A percentile compares a stretch with the other conserved stretches of the same genome.
phyloP scores from a whole-genome alignment of 2,329 filamentous ascomycete species.

The Orbilia quercus region DNA sequence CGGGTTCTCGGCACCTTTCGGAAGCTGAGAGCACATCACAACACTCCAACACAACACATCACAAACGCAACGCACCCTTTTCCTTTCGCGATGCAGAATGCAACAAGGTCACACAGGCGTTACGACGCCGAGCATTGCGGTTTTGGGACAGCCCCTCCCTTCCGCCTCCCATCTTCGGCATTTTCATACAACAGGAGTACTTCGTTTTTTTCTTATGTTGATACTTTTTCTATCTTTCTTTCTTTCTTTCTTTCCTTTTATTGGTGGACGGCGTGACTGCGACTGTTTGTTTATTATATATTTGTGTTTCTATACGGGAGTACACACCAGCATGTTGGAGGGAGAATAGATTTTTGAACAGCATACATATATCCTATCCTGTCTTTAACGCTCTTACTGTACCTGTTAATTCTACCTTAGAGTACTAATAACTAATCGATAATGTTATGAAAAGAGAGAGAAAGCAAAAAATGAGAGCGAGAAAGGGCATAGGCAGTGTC shows the following conservation, averaged over 20 bases:
- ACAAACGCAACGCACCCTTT: slow-evolving; percentile 14
- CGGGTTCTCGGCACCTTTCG: slow-evolving; percentile 33
- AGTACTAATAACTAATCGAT: slow-evolving; percentile 50
- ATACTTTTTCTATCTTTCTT: no score
- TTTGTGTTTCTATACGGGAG: neutral
- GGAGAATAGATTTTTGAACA: slow-evolving; percentile 17
- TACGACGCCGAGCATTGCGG: no score
- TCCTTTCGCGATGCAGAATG: slow-evolving; percentile 22
- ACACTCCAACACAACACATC: slow-evolving; percentile 25
- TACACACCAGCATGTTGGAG: slow-evolving; percentile 16
- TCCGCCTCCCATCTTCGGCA: slow-evolving; percentile 27
- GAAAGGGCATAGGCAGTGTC: slow-evolving; percentile 5
- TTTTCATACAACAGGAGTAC: slow-evolving; percentile 24
- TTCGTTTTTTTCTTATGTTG: slow-evolving; percentile 3
- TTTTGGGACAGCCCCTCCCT: neutral
- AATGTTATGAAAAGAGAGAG: slow-evolving; percentile 32
- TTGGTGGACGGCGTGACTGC: slow-evolving; percentile 17
- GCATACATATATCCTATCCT: slow-evolving; percentile 27
- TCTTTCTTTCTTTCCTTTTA: no score
- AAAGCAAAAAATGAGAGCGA: neutral
- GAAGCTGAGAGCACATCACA: slow-evolving; percentile 9
- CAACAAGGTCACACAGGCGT: slow-evolving; percentile 32
- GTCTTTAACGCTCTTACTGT: slow-evolving; percentile 24
- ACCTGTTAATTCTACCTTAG: slow-evolving; percentile 26
- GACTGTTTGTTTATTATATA: slow-evolving; percentile 14